phyloP scores from a whole-genome alignment of 305 asterid genomes.

The Fraxinus paxiana region DNA sequence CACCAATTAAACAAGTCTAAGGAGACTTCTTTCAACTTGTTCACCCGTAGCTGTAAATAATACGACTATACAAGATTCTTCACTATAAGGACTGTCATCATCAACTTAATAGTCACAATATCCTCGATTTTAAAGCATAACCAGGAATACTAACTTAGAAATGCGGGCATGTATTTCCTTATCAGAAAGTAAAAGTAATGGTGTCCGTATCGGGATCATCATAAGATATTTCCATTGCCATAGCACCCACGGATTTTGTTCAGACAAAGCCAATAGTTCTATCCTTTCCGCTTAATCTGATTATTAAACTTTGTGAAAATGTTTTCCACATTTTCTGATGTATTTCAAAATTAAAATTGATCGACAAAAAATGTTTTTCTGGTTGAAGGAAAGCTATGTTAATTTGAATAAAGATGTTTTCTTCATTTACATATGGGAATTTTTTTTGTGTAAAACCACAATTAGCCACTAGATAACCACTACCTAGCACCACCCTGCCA shows the following conservation, averaged over 20 bases:
- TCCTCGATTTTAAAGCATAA: background rate
- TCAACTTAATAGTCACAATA: slow-evolving; percentile 2
- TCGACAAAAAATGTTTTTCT: background rate
- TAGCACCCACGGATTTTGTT: background rate
- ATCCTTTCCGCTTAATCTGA: background rate
- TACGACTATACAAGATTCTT: background rate
- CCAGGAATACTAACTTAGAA: background rate
- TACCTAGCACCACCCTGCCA: background rate
- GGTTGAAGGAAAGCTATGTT: background rate
- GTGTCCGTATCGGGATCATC: background rate
- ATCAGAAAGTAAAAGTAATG: background rate
- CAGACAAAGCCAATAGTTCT: background rate
- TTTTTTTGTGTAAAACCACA: background rate
- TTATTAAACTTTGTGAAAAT: background rate
- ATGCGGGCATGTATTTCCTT: background rate
- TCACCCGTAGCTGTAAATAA: background rate
- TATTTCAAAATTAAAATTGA: background rate
- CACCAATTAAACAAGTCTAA: background rate
- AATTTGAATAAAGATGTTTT: background rate
- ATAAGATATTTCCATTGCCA: slow-evolving; percentile 5
- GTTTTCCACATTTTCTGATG: background rate
- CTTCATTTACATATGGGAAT: background rate
- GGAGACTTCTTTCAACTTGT: background rate
- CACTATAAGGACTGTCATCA: background rate
- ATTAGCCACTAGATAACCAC: background rate